Percentiles rank a stretch among this genome's conserved stretches.
Evolutionary conservation across 345 rosid species (phyloP).

Genomic region (Eutrema yunnanense): DNA sequence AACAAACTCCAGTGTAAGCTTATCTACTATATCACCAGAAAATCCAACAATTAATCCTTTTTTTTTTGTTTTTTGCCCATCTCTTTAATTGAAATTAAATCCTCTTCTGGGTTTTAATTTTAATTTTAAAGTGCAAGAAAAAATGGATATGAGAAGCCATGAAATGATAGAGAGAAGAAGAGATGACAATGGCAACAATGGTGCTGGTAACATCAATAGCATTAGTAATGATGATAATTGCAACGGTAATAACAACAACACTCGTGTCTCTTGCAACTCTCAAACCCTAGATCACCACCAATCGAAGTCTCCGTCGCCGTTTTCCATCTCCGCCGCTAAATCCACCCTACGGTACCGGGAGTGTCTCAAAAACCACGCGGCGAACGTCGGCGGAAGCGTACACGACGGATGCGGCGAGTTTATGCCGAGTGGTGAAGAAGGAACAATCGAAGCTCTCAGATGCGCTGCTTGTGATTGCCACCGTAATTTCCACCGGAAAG

Average conservation of each 20-base stretch:
- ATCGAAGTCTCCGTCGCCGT: slow-evolving; percentile 29
- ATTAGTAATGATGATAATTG: slow-evolving; percentile 22
- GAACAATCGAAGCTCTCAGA: slow-evolving; percentile 67
- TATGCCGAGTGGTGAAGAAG: slow-evolving; percentile 95
- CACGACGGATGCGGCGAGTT: slow-evolving; percentile 96
- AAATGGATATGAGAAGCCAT: slow-evolving; percentile 32
- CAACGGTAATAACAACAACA: slow-evolving; percentile 36
- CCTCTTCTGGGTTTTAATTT: background rate
- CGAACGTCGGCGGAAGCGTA: slow-evolving; percentile 74
- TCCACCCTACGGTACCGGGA: slow-evolving; percentile 54
- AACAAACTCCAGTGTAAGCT: background rate
- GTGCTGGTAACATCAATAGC: background rate
- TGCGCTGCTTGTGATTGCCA: slow-evolving; percentile 97
- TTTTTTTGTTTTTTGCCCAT: background rate
- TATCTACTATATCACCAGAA: background rate
- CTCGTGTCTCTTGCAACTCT: slow-evolving; percentile 37
- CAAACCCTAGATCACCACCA: slow-evolving; percentile 73
- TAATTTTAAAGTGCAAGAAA: background rate
- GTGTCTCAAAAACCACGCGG: slow-evolving; percentile 90
- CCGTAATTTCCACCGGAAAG: slow-evolving; percentile 91
- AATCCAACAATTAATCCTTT: background rate
- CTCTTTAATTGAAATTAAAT: slow-evolving; percentile 7
- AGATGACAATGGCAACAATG: slow-evolving; percentile 39
- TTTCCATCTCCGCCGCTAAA: slow-evolving; percentile 8
- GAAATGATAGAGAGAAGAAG: slow-evolving; percentile 42